Conservation (phyloP, 1,139 yeast species). For the Candida glucosophila region DNA sequence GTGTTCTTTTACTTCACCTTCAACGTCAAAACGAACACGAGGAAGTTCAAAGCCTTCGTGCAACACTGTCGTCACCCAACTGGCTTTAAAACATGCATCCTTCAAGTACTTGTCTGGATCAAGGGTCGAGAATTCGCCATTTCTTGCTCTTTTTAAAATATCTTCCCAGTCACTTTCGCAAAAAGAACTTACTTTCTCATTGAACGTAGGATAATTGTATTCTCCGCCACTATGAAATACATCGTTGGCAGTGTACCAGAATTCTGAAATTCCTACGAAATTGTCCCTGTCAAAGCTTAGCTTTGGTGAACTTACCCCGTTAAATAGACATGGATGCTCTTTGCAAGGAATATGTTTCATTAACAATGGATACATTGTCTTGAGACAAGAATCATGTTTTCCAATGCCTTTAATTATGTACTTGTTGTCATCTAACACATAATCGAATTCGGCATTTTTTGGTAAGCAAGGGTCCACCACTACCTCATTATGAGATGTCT, state of each 20-base stretch:
- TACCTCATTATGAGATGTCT: slow-evolving; percentile 13
- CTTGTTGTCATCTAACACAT: slow-evolving; percentile 31
- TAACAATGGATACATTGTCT: slow-evolving; percentile 60
- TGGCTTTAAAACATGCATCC: slow-evolving; percentile 75
- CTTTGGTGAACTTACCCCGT: slow-evolving; percentile 73
- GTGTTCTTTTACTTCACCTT: slow-evolving; percentile 10
- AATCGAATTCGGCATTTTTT: slow-evolving; percentile 37
- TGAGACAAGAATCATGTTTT: slow-evolving; percentile 57
- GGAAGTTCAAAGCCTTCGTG: slow-evolving; percentile 80
- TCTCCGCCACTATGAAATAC: slow-evolving; percentile 72
- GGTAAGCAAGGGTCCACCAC: slow-evolving; percentile 68
- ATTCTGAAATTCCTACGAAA: slow-evolving; percentile 74
- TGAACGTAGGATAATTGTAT: slow-evolving; percentile 55
- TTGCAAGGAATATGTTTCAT: slow-evolving; percentile 66
- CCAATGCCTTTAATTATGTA: slow-evolving; percentile 59
- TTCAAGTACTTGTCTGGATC: slow-evolving; percentile 39
- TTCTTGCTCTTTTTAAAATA: slow-evolving; percentile 38
- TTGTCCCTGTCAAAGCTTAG: slow-evolving; percentile 63
- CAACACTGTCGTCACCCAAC: slow-evolving; percentile 68
- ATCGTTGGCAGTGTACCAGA: slow-evolving; percentile 82
- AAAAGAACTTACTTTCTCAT: slow-evolving; percentile 48
- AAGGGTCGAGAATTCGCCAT: slow-evolving; percentile 43
- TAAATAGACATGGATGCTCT: slow-evolving; percentile 68
- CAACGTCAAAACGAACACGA: slow-evolving; percentile 44
- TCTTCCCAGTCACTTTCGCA: slow-evolving; percentile 61